These are phyloP conservation scores for Delonix regia DNA, from an alignment of 306 rosid species.

Conservation along the genomic window DNA sequence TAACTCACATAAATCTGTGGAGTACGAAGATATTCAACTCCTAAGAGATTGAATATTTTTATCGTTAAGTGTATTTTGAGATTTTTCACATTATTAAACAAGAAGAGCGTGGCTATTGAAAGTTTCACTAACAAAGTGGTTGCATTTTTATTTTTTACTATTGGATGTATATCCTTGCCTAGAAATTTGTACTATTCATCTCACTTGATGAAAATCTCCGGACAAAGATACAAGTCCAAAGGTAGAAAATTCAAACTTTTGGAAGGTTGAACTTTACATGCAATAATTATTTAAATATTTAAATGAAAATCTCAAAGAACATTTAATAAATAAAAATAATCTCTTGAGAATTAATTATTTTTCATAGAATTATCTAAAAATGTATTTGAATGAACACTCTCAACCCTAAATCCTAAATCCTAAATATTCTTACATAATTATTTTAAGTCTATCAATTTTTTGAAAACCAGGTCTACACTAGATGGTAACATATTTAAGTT, in stretches of 20 bases:
- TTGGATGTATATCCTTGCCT: background rate
- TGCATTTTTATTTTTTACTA: background rate
- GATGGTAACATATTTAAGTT: constrained; percentile 27
- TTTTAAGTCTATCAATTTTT: background rate
- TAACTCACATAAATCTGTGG: background rate
- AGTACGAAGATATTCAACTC: background rate
- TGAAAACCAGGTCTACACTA: background rate
- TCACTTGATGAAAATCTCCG: background rate
- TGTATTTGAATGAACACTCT: too few species aligned
- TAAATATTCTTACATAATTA: background rate
- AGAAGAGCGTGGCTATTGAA: background rate
- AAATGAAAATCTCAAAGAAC: background rate
- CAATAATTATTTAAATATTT: background rate
- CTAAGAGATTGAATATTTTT: background rate
- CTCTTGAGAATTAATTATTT: background rate
- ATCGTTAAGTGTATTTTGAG: background rate
- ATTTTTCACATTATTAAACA: background rate
- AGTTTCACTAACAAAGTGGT: background rate
- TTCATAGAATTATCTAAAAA: background rate
- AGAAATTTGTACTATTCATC: background rate
- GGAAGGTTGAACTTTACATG: background rate
- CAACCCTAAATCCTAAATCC: too few species aligned
- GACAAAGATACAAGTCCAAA: background rate
- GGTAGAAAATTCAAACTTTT: background rate
- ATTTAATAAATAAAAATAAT: background rate